Percentiles rank a stretch among this genome's conserved stretches.
These are phyloP conservation scores for Boletus sp. DNA, from an alignment of 1,284 basidiomycete species.

Conservation along the genomic window DNA sequence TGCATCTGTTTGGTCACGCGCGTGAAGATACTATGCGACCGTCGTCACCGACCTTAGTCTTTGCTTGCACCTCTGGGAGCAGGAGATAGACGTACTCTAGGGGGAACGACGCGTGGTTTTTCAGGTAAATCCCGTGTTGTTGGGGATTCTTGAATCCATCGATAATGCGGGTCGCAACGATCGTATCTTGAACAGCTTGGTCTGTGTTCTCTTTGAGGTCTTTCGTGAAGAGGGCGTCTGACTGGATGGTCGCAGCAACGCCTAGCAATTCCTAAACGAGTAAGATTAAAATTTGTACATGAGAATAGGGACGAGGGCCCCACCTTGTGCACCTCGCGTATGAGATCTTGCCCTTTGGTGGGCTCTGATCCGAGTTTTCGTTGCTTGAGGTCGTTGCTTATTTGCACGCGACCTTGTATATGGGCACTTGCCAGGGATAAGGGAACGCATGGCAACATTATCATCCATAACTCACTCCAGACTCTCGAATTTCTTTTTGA, in stretches of 20 bases:
- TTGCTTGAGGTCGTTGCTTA: slow-evolving; percentile 76
- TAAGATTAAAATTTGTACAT: not conserved
- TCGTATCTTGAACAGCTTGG: slow-evolving; percentile 76
- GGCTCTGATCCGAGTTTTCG: slow-evolving; percentile 77
- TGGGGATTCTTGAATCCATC: slow-evolving; percentile 77
- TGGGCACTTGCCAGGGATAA: slow-evolving; percentile 50
- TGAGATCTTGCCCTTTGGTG: slow-evolving; percentile 68
- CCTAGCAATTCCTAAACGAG: slow-evolving; percentile 59
- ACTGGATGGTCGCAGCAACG: slow-evolving; percentile 63
- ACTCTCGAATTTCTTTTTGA: slow-evolving; percentile 65
- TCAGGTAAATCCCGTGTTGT: slow-evolving; percentile 66
- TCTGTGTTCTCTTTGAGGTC: slow-evolving; percentile 75
- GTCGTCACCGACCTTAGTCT: slow-evolving; percentile 7
- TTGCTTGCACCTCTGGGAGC: not conserved
- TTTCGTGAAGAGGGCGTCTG: slow-evolving; percentile 66
- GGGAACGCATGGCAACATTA: not conserved
- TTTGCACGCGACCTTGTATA: slow-evolving; percentile 77
- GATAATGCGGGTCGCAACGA: slow-evolving; percentile 70
- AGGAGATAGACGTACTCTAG: slow-evolving; percentile 59
- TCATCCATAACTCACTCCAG: slow-evolving; percentile 59
- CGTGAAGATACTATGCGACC: slow-evolving; percentile 63
- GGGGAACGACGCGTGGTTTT: slow-evolving; percentile 80
- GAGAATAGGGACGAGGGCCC: slow-evolving; percentile 6
- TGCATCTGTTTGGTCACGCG: slow-evolving; percentile 73
- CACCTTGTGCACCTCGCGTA: slow-evolving; percentile 69